Conservation (phyloP, 345 rosid genomes). For the Turnera subulata region DNA sequence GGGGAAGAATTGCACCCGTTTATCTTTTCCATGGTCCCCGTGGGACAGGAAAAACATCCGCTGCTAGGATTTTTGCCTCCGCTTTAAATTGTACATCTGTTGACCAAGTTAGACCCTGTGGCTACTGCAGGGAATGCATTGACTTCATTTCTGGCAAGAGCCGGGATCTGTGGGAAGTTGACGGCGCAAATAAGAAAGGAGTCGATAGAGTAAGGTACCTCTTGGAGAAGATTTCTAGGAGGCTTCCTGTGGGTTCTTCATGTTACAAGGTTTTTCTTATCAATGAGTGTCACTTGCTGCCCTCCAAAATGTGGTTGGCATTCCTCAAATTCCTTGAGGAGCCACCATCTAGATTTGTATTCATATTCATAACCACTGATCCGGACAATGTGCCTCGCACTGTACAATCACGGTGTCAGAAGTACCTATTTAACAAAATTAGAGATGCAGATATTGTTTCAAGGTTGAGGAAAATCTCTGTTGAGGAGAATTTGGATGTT, state of each 20-base stretch:
- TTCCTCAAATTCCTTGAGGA: constrained; percentile 91
- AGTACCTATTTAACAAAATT: constrained; percentile 83
- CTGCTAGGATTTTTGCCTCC: constrained; percentile 81
- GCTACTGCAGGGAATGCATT: constrained; percentile 67
- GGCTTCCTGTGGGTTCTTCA: constrained; percentile 45
- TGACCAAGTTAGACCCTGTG: constrained; percentile 82
- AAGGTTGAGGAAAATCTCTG: constrained; percentile 63
- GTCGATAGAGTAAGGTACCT: constrained; percentile 57
- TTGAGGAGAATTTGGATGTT: constrained; percentile 76
- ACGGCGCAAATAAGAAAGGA: constrained; percentile 70
- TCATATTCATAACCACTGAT: constrained; percentile 87
- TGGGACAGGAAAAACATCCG: constrained; percentile 89
- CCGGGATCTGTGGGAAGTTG: constrained; percentile 68
- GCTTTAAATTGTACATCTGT: constrained; percentile 74
- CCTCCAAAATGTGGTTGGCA: constrained; percentile 83
- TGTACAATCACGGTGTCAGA: constrained; percentile 93
- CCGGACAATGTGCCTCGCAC: constrained; percentile 90
- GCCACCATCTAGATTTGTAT: constrained; percentile 63
- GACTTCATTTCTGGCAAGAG: constrained; percentile 71
- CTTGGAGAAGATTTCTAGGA: constrained; percentile 45
- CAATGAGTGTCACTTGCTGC: constrained; percentile 88
- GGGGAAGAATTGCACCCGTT: constrained; percentile 81
- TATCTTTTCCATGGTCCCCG: constrained; percentile 98
- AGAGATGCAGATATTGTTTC: constrained; percentile 71
- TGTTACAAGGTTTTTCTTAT: constrained; percentile 67